Base-by-base conservation (phyloP, 352 stramenopile genomes). In the Phytophthora chlamydospora region DNA sequence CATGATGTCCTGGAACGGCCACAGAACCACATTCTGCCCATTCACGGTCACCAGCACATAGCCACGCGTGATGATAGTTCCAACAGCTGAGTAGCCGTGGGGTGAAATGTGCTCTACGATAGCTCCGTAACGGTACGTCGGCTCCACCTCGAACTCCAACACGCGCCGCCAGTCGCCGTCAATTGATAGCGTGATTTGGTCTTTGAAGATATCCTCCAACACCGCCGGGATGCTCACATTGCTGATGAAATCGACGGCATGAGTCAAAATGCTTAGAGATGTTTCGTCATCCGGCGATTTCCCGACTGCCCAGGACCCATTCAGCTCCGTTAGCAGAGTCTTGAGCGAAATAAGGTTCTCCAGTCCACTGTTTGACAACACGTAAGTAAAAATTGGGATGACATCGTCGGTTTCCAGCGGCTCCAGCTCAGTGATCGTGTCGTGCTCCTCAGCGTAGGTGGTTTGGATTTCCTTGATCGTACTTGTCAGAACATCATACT, bases 181-280 rank as follows among this genome's bases (percentile, higher is more conserved):
- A 57, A 96, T 93, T 12, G 88, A 90, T 4, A 96, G 71, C n/a
- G 84, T 92, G 53, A 95, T 90, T 57, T 95, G 88, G 49, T 96
- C 88, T 57, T 90, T 93, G 75, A 96, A 95, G 33, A 96, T 96
- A 54, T 96, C 88, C 68, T 96, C 88, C 31, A 96, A 52, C 4
- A 95, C 85, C 4, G 85, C 88, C 8, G 88, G 88, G 45, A 96
- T 96, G 44, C 74, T 94, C 35, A 96, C 85, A 34, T 90, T 91
- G 44, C 80, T 78, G 61, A 96, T 90, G 43, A 93, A 92, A 19
- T 96, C 85, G 21, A 96, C 76, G 2, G 87, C 83, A 44, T 92
- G 78, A n/a, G 72, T 80, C 46, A 94, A 71, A 58, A 96, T 83
- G 29, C 75, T 91, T 7, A 96, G 53, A 5, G 80, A 83, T 16